Evolutionary conservation across 2,329 filamentous ascomycete genomes (phyloP), one percentile per base, ranked within the genome.

Genomic region (Teratosphaeria viscida): DNA sequence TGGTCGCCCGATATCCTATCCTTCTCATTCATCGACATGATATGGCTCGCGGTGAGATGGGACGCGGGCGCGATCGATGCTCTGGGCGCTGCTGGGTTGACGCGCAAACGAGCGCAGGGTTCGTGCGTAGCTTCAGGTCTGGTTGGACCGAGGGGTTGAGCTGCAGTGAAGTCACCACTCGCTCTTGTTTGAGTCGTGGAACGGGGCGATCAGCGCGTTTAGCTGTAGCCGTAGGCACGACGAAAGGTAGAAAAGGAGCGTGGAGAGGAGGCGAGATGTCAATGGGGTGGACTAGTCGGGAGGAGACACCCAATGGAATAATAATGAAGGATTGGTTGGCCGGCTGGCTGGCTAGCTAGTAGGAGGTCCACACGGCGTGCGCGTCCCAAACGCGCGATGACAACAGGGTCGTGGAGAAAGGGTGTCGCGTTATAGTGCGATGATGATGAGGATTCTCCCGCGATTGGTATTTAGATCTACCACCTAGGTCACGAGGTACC

Each of bases 1-100:
- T 82, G 79, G 75, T 96, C 92, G 75, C 88, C 88, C 54, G 90
- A 96, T 69, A 85, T 81, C 72, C 92, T 87, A 68, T 82, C 86
- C 78, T 96, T 96, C 76, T 96, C 89, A 73, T 88, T 79, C 72
- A 82, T 88, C 69, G 43, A 49, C 43, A 49, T 49, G 5, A n/a
- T 49, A n/a, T 32, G 7, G 29, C 7, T 7, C 29, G 8, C 43
- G 43, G 16, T 19, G 8, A 2, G n/a, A 10, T 49, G 37, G 10
- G 23, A 23, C 23, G 12, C 23, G 12, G 14, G 37, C 11, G 43
- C 37, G 37, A 39, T 12, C 12, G n/a, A 23, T 49, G 43, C 7
- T 43, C 37, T 43, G 37, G 16, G 37, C 37, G 37, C 37, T 43
- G 11, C 37, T 43, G 11, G 37, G 12, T 16, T 49, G 43, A 19